Percentiles rank a stretch among this genome's conserved stretches.
Evolutionary conservation across 352 stramenopile genomes (phyloP).

Genomic region (Pythium rhizo-oryzae): DNA sequence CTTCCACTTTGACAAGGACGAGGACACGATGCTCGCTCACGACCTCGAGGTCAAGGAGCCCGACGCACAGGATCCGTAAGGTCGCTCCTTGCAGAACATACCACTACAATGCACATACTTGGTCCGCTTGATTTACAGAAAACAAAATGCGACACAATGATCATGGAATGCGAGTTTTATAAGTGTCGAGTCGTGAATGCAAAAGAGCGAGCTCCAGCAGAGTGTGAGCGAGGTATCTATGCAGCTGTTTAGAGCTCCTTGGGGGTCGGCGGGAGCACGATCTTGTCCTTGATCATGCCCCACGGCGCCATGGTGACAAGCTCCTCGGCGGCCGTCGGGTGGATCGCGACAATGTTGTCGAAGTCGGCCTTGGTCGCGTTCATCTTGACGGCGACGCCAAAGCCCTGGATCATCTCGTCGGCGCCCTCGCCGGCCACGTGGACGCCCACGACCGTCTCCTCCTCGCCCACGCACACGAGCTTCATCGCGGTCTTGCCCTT

Average conservation of each 20-base stretch:
- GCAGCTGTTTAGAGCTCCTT: slow-evolving; percentile 15
- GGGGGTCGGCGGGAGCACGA: slow-evolving; percentile 49
- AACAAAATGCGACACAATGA: no score
- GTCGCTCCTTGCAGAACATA: no score
- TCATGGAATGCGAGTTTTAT: no score
- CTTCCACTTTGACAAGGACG: slow-evolving; percentile 58
- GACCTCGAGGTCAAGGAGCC: slow-evolving; percentile 31
- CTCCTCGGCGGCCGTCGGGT: slow-evolving; percentile 97
- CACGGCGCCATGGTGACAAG: slow-evolving; percentile 95
- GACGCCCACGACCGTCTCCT: slow-evolving; percentile 96
- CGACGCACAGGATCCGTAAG: neutral
- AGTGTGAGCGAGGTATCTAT: neutral
- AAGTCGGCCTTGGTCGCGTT: slow-evolving; percentile 98
- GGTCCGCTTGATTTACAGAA: no score
- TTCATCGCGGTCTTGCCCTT: slow-evolving; percentile 97
- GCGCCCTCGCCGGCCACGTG: slow-evolving; percentile 95
- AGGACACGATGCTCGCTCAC: slow-evolving; percentile 32
- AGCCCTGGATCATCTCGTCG: slow-evolving; percentile 99
- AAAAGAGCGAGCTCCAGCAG: no score
- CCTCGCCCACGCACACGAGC: slow-evolving; percentile 86
- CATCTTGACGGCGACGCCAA: slow-evolving; percentile 99
- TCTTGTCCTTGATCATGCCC: slow-evolving; percentile 85
- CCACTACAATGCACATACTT: no score
- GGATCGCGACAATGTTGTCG: slow-evolving; percentile 95
- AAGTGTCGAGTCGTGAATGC: neutral